Conservation (phyloP, 768 basidiomycete species). For the Symmetrospora coprosmae region DNA sequence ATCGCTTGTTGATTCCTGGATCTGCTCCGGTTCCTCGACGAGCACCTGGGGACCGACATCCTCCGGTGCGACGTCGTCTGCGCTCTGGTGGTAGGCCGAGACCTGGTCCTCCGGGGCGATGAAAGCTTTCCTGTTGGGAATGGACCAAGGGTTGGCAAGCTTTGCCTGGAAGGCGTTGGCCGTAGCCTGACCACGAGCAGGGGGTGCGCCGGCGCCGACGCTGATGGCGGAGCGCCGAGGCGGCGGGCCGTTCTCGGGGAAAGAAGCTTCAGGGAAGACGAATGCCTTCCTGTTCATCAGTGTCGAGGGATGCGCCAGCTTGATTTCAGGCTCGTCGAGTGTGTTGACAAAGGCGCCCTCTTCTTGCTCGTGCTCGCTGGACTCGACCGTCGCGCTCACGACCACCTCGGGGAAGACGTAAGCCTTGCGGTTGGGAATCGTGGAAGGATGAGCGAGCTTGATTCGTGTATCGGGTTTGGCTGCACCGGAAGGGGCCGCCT, state of each 20-base stretch:
- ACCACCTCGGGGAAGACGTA: not conserved
- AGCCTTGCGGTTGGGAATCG: not conserved
- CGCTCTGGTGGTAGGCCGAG: too few relatives aligned
- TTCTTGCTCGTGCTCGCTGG: too few relatives aligned
- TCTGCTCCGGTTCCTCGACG: not conserved
- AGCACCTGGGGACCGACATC: not conserved
- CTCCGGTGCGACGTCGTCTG: not conserved
- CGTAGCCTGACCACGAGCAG: too few relatives aligned
- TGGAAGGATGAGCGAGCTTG: not conserved
- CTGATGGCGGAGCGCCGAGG: too few relatives aligned
- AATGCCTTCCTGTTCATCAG: not conserved
- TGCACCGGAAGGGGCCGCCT: not conserved
- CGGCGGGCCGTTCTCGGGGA: too few relatives aligned
- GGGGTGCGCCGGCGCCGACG: too few relatives aligned
- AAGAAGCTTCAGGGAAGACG: too few relatives aligned
- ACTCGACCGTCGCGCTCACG: not conserved
- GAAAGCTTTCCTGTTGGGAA: slow-evolving; percentile 8
- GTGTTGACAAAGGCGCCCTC: too few relatives aligned
- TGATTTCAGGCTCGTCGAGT: too few relatives aligned
- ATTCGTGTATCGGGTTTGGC: not conserved
- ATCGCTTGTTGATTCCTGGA: too few relatives aligned
- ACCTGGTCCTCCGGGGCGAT: not conserved
- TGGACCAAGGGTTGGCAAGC: not conserved
- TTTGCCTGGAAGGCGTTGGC: too few relatives aligned
- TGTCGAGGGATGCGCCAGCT: too few relatives aligned